phyloP scores from a whole-genome alignment of 306 rosid species.

The Dalbergia cochinchinensis region DNA sequence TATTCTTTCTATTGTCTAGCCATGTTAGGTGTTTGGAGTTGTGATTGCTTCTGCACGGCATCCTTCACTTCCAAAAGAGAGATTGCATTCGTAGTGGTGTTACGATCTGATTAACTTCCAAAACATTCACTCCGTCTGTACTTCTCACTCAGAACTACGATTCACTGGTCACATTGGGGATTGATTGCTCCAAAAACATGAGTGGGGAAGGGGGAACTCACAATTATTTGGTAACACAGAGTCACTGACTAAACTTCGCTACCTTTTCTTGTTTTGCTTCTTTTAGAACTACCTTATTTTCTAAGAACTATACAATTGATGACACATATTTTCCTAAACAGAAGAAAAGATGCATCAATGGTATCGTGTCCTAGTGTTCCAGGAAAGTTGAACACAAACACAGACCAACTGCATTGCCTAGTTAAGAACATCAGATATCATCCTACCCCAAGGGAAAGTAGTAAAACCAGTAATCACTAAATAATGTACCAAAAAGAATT shows the following conservation, averaged over 20 bases:
- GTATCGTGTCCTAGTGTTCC: not conserved
- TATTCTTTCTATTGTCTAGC: not conserved
- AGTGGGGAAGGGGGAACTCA: not conserved
- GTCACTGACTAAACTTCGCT: not conserved
- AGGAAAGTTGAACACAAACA: not conserved
- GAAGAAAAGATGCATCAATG: constrained; percentile 8
- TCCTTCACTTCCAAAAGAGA: not conserved
- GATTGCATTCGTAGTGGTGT: not conserved
- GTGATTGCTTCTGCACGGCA: constrained; percentile 25
- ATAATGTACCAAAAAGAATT: constrained; percentile 7
- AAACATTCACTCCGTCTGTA: constrained; percentile 13
- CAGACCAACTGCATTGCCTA: constrained; percentile 12
- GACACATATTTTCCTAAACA: constrained; percentile 30
- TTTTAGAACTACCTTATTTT: not conserved
- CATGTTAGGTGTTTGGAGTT: not conserved
- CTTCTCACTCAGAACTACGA: not conserved
- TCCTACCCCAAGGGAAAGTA: not conserved
- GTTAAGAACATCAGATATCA: not conserved
- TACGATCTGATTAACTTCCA: constrained; percentile 6
- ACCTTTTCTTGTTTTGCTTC: constrained; percentile 10
- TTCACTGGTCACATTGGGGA: not conserved
- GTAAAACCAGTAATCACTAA: constrained; percentile 9
- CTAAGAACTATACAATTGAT: constrained; percentile 5
- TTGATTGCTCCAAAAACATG: constrained; percentile 13
- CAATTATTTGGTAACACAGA: not conserved